Base-by-base conservation (phyloP, 345 rosid species). In the Moricandia moricandioides region DNA sequence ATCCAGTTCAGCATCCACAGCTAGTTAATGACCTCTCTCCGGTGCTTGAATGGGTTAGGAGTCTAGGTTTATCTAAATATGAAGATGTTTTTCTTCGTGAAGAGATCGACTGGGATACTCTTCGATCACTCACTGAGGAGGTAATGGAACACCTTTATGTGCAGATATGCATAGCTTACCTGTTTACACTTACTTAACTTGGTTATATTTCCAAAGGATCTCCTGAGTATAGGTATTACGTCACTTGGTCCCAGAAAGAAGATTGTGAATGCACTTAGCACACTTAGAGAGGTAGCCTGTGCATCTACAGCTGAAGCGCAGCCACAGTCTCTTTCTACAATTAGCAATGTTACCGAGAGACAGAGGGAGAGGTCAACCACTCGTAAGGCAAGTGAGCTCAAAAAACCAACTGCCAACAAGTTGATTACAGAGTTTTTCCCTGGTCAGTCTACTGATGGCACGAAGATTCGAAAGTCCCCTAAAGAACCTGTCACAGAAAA, bases 241-340 rank as follows among this genome's bases (percentile, higher is more conserved):
- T 84, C 98, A 65, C 93, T 89, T 67, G 98, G 97, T 27, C 97
- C 98, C 1, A 87, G 97, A 88, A 93, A 89, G 86, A 93, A 87
- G 78, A 89, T 93, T 67, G 76, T 85, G 80, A 89, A 81, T 82
- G 96, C 98, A 60, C 90, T 93, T 70, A 68, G 57, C 40, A 82
- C 81, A 65, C 84, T 87, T 78, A 82, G 85, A 80, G 84, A 83
- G 74, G 78, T 84, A 77, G 78, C 78, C 1, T 9, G 55, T 65
- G 60, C 61, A 49, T 16, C 47, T 69, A 75, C 81, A 27, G 58
- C 58, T 59, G 85, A 59, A 77, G 58, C 63, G 26, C 73, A 67
- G 49, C 67, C 17, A 58, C 82, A 72, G 52, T 60, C 60, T 65
- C 77, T 57, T 70, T 58, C 72, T 55, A 14, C 72, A 73, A 75